Percentiles rank a stretch among this genome's conserved stretches.
phyloP scores from a whole-genome alignment of 352 stramenopile species.

The Phytophthora tentaculata region DNA sequence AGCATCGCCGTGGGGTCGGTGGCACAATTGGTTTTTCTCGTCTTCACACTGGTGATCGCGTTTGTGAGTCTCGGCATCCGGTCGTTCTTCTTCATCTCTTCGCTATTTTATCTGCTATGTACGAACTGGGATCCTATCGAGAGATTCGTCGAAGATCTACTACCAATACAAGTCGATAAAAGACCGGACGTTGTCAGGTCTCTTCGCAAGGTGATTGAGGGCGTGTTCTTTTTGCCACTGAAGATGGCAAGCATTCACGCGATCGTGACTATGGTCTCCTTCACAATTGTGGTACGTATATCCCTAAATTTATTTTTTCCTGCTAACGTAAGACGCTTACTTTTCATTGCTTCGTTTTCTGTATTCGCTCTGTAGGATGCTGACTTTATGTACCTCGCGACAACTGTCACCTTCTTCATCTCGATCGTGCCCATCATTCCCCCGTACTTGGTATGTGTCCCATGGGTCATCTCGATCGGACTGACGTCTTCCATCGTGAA shows the following conservation, averaged over 20 bases:
- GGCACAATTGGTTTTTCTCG: constrained; percentile 77
- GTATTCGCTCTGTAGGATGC: constrained; percentile 54
- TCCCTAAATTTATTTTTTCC: neutral
- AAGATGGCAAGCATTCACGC: constrained; percentile 91
- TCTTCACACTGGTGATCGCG: constrained; percentile 81
- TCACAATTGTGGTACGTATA: constrained; percentile 78
- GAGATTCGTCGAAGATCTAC: constrained; percentile 76
- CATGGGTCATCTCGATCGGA: constrained; percentile 83
- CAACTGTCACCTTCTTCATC: constrained; percentile 88
- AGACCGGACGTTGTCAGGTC: constrained; percentile 72
- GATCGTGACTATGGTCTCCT: constrained; percentile 89
- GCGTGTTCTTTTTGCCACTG: constrained; percentile 87
- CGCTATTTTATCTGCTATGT: constrained; percentile 87
- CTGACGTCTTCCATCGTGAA: constrained; percentile 85
- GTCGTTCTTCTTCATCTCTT: constrained; percentile 89
- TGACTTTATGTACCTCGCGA: constrained; percentile 88
- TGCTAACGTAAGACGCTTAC: neutral
- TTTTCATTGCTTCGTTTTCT: neutral
- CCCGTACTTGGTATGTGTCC: constrained; percentile 84
- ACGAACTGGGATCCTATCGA: constrained; percentile 90
- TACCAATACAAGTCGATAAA: constrained; percentile 81
- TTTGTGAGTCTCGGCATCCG: constrained; percentile 88
- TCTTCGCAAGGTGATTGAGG: constrained; percentile 82
- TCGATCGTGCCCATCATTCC: constrained; percentile 90
- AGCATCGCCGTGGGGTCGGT: constrained; percentile 84